Conservation (phyloP, 305 asterid genomes). For the Caryopteris hybrid region DNA sequence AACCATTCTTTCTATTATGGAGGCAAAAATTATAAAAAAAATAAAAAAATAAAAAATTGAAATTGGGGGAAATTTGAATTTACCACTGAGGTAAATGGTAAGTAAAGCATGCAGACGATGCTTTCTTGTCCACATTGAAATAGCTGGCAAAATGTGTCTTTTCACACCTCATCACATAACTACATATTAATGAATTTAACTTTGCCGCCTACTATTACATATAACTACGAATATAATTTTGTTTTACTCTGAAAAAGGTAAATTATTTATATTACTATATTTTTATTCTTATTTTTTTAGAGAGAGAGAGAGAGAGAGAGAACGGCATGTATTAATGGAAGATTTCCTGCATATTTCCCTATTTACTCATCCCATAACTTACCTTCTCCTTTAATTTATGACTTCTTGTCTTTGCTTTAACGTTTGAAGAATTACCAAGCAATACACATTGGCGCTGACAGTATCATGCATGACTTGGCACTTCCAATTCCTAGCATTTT, state of each 20-base stretch:
- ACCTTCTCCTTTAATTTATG: slow-evolving; percentile 27
- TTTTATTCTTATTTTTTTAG: too few species aligned
- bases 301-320: too few species aligned
- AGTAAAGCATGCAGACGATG: slow-evolving; percentile 33
- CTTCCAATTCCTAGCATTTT: background rate
- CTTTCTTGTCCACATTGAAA: slow-evolving; percentile 7
- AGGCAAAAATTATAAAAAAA: too few species aligned
- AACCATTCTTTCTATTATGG: too few species aligned
- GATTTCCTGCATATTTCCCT: slow-evolving; percentile 5
- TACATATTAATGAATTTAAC: background rate
- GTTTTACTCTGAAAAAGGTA: background rate
- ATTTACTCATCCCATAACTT: background rate
- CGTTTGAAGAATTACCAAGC: slow-evolving; percentile 11
- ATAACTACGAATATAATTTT: too few species aligned
- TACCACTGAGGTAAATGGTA: slow-evolving; percentile 10
- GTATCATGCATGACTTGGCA: slow-evolving; percentile 15
- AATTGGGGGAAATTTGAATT: too few species aligned
- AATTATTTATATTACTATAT: too few species aligned
- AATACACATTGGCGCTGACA: background rate
- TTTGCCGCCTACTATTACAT: too few species aligned
- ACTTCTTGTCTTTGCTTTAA: slow-evolving; percentile 31
- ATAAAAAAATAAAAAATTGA: too few species aligned
- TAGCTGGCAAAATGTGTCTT: background rate
- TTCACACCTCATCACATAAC: slow-evolving; percentile 3
- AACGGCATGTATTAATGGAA: slow-evolving; percentile 17